Evolutionary conservation across 495 filamentous ascomycete species (phyloP).

Genomic region (Hamigera avellanea): DNA sequence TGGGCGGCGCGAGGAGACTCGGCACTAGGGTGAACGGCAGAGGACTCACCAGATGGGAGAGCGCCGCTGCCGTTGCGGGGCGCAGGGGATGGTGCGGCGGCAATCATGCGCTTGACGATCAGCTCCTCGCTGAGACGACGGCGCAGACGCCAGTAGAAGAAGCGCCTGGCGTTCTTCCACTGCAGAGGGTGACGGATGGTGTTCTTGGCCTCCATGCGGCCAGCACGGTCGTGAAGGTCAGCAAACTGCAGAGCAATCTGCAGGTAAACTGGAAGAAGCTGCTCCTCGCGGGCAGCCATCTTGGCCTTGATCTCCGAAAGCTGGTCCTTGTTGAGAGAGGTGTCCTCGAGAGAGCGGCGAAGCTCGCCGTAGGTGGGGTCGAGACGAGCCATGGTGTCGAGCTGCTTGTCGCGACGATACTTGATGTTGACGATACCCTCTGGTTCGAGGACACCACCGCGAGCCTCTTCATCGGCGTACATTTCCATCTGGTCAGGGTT

Average conservation of each 20-base stretch:
- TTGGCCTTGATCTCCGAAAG: conserved; percentile 66
- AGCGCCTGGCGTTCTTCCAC: conserved; percentile 86
- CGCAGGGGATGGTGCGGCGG: conserved; percentile 31
- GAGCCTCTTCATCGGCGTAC: conserved; percentile 94
- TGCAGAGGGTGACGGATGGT: conserved; percentile 72
- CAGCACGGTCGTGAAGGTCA: conserved; percentile 93
- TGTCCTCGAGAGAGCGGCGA: conserved; percentile 61
- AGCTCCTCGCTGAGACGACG: conserved; percentile 94
- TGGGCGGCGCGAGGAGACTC: conserved; percentile 45
- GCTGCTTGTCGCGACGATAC: conserved; percentile 92
- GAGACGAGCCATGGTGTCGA: conserved; percentile 94
- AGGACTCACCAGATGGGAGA: conserved; percentile 14
- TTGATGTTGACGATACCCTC: conserved; percentile 98
- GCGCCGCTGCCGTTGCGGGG: conserved; percentile 19
- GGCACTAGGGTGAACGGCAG: conserved; percentile 12
- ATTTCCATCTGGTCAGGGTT: conserved; percentile 97
- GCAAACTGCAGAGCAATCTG: conserved; percentile 93
- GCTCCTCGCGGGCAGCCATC: conserved; percentile 79
- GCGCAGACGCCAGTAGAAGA: conserved; percentile 99
- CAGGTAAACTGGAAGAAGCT: conserved; percentile 80
- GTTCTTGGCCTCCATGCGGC: conserved; percentile 95
- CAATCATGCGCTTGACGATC: conserved; percentile 76
- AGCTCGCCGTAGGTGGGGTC: conserved; percentile 75
- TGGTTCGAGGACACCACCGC: conserved; percentile 93
- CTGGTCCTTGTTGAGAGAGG: conserved; percentile 58